phyloP scores from a whole-genome alignment of 2,329 filamentous ascomycete genomes.

The Diplodia seriata region DNA sequence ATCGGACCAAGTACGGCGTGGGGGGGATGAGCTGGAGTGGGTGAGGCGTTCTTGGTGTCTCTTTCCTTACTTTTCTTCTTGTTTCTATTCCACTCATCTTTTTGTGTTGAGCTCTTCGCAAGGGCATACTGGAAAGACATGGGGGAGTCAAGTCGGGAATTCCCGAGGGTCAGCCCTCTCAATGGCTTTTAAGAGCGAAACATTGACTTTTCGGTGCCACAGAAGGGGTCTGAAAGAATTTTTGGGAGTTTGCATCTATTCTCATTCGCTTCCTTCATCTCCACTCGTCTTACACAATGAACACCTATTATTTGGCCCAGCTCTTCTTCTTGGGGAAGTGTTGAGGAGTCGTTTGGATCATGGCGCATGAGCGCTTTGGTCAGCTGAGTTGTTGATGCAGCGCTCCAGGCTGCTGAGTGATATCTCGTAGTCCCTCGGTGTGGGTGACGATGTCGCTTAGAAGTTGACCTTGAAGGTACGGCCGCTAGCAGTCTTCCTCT shows the following conservation, averaged over 20 bases:
- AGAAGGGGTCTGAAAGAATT: background rate
- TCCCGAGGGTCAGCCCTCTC: background rate
- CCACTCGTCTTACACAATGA: conserved; percentile 4
- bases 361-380: conserved; percentile 2
- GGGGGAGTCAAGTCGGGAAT: background rate
- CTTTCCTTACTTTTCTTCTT: background rate
- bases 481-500: conserved; percentile 96
- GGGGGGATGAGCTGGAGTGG: conserved; percentile 24
- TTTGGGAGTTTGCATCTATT: conserved; percentile 22
- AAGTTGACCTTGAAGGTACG: conserved; percentile 76
- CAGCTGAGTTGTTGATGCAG: background rate
- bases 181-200: background rate
- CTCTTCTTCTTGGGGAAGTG: background rate
- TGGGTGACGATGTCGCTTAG: background rate
- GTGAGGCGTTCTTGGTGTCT: background rate
- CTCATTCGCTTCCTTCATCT: conserved; percentile 9
- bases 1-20: conserved; percentile 18
- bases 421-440: conserved; percentile 1
- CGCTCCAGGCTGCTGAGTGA: conserved; percentile 1
- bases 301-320: conserved; percentile 6
- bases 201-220: background rate
- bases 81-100: background rate
- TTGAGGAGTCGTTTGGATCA: background rate
- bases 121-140: background rate
- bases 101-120: background rate